Evolutionary conservation across 805 yeast species (phyloP).

Genomic region (Candida insectalens): DNA sequence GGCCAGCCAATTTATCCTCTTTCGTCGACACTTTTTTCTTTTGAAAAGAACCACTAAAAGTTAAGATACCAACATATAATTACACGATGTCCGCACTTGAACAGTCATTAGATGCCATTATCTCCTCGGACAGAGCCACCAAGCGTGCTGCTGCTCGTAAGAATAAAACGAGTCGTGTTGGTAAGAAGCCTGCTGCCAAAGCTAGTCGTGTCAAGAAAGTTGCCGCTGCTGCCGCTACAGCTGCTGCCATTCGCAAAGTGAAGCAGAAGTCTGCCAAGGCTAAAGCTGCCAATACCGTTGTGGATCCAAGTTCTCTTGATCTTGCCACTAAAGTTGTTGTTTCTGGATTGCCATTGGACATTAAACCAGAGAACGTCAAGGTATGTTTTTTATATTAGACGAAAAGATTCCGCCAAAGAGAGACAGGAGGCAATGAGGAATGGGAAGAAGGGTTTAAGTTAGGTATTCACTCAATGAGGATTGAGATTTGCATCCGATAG

Average conservation of each 20-base stretch:
- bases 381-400: slow-evolving; percentile 13
- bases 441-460: too few species aligned
- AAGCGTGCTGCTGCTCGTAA: slow-evolving; percentile 9
- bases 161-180: neutral
- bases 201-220: slow-evolving; percentile 7
- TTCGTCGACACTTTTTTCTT: neutral
- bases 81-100: slow-evolving; percentile 76
- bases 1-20: too few species aligned
- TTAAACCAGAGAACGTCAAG: slow-evolving; percentile 45
- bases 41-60: neutral
- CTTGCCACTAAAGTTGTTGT: slow-evolving; percentile 78
- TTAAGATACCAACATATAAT: too few species aligned
- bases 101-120: slow-evolving; percentile 91
- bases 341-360: slow-evolving; percentile 57
- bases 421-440: too few species aligned
- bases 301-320: slow-evolving; percentile 15
- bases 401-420: too few species aligned
- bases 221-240: slow-evolving; percentile 4
- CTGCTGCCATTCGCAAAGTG: slow-evolving; percentile 9
- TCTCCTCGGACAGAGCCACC: slow-evolving; percentile 37
- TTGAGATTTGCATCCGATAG: too few species aligned
- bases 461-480: too few species aligned
- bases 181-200: slow-evolving; percentile 18
- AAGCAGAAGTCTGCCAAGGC: slow-evolving; percentile 2
- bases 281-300: slow-evolving; percentile 13